These are phyloP conservation scores for Entomortierella chlamydospora DNA, from an alignment of 192 early-diverging fungal genomes.

Conservation along the genomic window DNA sequence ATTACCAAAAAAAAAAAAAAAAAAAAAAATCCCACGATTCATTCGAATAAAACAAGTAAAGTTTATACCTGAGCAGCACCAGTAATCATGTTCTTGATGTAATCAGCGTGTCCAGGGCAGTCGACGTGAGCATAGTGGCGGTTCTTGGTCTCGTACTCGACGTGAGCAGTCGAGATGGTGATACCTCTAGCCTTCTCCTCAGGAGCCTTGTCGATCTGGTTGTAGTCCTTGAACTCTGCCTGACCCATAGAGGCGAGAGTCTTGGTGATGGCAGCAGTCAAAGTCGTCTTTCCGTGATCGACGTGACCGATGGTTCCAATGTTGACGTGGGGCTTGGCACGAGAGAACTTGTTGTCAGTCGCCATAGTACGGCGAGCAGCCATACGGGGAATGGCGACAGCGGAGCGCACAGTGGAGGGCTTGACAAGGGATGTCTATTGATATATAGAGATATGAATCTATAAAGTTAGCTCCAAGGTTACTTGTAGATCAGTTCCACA, in stretches of 20 bases:
- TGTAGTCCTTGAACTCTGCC: conserved; percentile 95
- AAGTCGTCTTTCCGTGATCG: conserved; percentile 98
- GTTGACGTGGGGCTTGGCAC: conserved; percentile 97
- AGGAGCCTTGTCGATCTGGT: conserved; percentile 97
- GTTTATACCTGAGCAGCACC: conserved; percentile 89
- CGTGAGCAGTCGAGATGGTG: conserved; percentile 96
- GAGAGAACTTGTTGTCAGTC: conserved; percentile 70
- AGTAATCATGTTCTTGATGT: conserved; percentile 99
- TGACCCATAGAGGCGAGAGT: conserved; percentile 83
- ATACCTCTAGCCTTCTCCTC: conserved; percentile 99
- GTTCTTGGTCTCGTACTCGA: conserved; percentile 92
- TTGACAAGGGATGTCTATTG: conserved; percentile 31
- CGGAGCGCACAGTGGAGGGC: conserved; percentile 30
- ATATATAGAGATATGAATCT: not conserved
- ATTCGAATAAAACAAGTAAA: no score
- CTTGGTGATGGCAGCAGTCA: conserved; percentile 99
- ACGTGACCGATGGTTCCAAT: conserved; percentile 99
- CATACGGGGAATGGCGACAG: conserved; percentile 48
- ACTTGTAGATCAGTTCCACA: not conserved
- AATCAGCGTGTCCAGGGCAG: conserved; percentile 99
- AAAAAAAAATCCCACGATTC: no score
- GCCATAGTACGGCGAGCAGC: conserved; percentile 53
- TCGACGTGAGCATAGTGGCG: conserved; percentile 98
- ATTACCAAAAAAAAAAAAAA: conserved; percentile 2
- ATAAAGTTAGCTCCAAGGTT: not conserved